These are phyloP conservation scores for Ophiocordyceps camponoti-leonardi DNA, from an alignment of 2,329 filamentous ascomycete species.

Conservation along the genomic window DNA sequence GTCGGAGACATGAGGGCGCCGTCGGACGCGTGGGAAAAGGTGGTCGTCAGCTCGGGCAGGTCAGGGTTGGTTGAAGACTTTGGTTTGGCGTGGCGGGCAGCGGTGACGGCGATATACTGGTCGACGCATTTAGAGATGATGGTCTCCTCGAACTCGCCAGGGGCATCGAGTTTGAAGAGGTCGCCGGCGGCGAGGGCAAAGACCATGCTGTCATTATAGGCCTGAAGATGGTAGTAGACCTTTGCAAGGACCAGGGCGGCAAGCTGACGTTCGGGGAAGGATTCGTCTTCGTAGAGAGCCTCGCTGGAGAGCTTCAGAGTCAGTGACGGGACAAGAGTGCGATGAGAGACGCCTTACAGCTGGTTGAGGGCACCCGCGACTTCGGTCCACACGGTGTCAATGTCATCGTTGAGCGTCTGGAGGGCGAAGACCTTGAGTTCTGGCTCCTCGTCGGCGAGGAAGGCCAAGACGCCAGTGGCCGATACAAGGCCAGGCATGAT, in stretches of 20 bases:
- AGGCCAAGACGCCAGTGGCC: slow-evolving; percentile 85
- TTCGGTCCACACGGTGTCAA: slow-evolving; percentile 95
- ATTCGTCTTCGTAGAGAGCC: slow-evolving; percentile 91
- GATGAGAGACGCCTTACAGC: slow-evolving; percentile 44
- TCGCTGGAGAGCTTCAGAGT: slow-evolving; percentile 41
- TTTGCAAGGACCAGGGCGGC: slow-evolving; percentile 91
- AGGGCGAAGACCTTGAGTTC: slow-evolving; percentile 91
- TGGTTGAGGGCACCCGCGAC: slow-evolving; percentile 82
- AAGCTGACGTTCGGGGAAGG: slow-evolving; percentile 83
- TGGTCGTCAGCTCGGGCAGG: slow-evolving; percentile 58
- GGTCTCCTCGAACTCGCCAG: slow-evolving; percentile 94
- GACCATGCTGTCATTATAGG: slow-evolving; percentile 98
- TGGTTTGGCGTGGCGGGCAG: slow-evolving; percentile 29
- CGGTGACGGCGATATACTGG: slow-evolving; percentile 73
- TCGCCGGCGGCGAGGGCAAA: slow-evolving; percentile 92
- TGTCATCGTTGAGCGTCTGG: slow-evolving; percentile 87
- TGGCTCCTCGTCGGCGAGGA: slow-evolving; percentile 84
- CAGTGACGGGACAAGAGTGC: not conserved
- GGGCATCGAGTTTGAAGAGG: slow-evolving; percentile 79
- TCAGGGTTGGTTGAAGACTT: slow-evolving; percentile 25
- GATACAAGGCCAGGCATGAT: slow-evolving; percentile 85
- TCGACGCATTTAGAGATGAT: slow-evolving; percentile 98
- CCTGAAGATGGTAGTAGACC: slow-evolving; percentile 96
- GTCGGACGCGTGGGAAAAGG: slow-evolving; percentile 56
- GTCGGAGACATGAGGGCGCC: slow-evolving; percentile 69